Evolutionary conservation across 2,329 filamentous ascomycete species (phyloP).

Genomic region (Beauveria caledonica): DNA sequence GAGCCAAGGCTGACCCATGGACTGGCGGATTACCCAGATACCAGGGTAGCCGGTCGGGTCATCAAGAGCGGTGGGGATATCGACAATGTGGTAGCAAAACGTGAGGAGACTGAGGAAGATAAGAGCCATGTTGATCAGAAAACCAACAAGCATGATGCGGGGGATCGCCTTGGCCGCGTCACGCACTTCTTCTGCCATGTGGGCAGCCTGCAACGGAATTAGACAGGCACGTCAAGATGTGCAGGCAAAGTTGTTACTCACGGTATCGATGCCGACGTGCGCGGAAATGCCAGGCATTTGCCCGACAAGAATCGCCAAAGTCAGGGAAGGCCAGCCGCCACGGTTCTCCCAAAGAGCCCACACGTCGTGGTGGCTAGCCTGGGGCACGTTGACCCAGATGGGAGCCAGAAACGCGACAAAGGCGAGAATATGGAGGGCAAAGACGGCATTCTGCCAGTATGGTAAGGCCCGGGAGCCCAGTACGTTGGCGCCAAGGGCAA

Average conservation of each 20-base stretch:
- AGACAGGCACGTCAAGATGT: not conserved
- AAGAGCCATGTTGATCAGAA: not conserved
- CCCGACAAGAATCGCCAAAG: conserved; percentile 13
- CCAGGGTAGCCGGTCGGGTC: conserved; percentile 7
- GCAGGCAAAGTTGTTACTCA: not conserved
- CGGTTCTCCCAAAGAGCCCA: conserved; percentile 13
- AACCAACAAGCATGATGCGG: conserved; percentile 9
- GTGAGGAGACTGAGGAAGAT: conserved; percentile 9
- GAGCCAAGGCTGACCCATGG: conserved; percentile 6
- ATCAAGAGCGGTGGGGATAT: conserved; percentile 1
- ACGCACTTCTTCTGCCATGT: conserved; percentile 15
- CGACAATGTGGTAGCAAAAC: conserved; percentile 10
- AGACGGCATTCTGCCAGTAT: conserved; percentile 14
- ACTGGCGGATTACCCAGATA: conserved; percentile 12
- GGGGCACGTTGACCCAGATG: conserved; percentile 14
- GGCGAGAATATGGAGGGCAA: conserved; percentile 12
- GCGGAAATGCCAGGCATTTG: conserved; percentile 12
- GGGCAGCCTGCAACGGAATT: conserved; percentile 2
- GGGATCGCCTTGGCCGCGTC: conserved; percentile 14
- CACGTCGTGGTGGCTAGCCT: conserved; percentile 8
- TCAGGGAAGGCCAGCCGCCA: conserved; percentile 13
- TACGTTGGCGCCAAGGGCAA: conserved; percentile 11
- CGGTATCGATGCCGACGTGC: conserved; percentile 13
- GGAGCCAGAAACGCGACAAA: conserved; percentile 13
- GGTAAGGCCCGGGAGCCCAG: conserved; percentile 9